phyloP scores from a whole-genome alignment of 2,329 filamentous ascomycete species.

The Aspergillus sp. region DNA sequence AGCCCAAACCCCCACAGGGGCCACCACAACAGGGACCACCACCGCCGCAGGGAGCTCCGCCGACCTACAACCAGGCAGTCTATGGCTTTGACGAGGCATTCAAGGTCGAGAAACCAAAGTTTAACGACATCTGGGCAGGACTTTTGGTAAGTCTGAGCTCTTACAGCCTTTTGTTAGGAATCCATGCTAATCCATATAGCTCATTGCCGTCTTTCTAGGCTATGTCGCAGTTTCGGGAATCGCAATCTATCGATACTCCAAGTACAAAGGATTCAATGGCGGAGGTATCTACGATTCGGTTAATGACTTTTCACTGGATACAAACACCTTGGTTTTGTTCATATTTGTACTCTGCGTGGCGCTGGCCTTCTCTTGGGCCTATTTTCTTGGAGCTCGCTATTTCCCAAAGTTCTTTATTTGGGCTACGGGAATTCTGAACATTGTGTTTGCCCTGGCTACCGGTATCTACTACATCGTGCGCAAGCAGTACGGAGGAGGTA shows the following conservation, averaged over 20 bases:
- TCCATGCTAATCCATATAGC: conserved; percentile 41
- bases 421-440: conserved; percentile 86
- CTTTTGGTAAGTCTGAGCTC: conserved; percentile 59
- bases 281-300: conserved; percentile 69
- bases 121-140: conserved; percentile 86
- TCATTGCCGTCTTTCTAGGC: conserved; percentile 69
- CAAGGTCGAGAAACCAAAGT: conserved; percentile 79
- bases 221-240: conserved; percentile 76
- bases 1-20: conserved; percentile 20
- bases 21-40: conserved; percentile 26
- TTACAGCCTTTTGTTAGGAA: background rate
- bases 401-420: conserved; percentile 92
- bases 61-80: conserved; percentile 32
- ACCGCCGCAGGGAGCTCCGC: conserved; percentile 22
- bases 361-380: conserved; percentile 71
- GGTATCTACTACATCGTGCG: conserved; percentile 80
- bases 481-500: conserved; percentile 77
- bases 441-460: conserved; percentile 78
- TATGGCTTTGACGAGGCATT: conserved; percentile 75
- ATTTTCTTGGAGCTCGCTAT: conserved; percentile 71
- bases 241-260: conserved; percentile 71
- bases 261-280: conserved; percentile 62
- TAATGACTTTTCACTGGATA: conserved; percentile 70
- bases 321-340: conserved; percentile 85
- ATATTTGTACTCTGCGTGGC: conserved; percentile 73